Percentiles rank a stretch among this genome's conserved stretches.
These are phyloP conservation scores for Halophytophthora polymorphica DNA, from an alignment of 352 stramenopile genomes.

Conservation along the genomic window DNA sequence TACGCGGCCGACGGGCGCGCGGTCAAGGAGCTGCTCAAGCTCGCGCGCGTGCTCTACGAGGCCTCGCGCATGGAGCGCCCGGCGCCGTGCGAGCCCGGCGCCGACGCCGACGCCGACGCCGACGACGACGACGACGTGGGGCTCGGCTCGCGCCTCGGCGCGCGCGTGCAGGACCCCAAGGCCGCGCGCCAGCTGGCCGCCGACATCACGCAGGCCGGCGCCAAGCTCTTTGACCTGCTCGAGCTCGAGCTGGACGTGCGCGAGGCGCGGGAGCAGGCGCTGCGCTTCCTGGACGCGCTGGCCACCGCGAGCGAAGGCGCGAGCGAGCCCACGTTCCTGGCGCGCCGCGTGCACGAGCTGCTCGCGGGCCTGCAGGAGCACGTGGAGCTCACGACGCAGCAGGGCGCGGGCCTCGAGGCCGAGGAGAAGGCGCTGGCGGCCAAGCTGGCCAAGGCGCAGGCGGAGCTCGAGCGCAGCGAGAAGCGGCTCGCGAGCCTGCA, in stretches of 20 bases:
- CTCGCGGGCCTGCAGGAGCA: slow-evolving; percentile 81
- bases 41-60: slow-evolving; percentile 92
- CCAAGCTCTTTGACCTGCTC: slow-evolving; percentile 91
- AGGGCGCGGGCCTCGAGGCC: slow-evolving; percentile 89
- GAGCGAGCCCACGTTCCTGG: slow-evolving; percentile 85
- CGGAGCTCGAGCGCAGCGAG: slow-evolving; percentile 94
- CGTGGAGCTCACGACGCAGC: slow-evolving; percentile 81
- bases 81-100: slow-evolving; percentile 46
- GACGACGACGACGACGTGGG: slow-evolving; percentile 74
- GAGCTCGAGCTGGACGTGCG: slow-evolving; percentile 89
- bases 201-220: slow-evolving; percentile 93
- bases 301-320: slow-evolving; percentile 84
- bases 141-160: slow-evolving; percentile 68
- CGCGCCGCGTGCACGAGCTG: slow-evolving; percentile 78
- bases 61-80: slow-evolving; percentile 72
- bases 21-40: slow-evolving; percentile 94
- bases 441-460: slow-evolving; percentile 94
- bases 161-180: slow-evolving; percentile 87
- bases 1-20: slow-evolving; percentile 94
- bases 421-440: slow-evolving; percentile 89
- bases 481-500: slow-evolving; percentile 93
- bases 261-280: slow-evolving; percentile 68
- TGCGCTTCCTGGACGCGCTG: slow-evolving; percentile 92
- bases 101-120: slow-evolving; percentile 69
- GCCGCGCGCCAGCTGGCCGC: slow-evolving; percentile 86